phyloP scores from a whole-genome alignment of 495 filamentous ascomycete genomes.

The Lepraria neglecta region DNA sequence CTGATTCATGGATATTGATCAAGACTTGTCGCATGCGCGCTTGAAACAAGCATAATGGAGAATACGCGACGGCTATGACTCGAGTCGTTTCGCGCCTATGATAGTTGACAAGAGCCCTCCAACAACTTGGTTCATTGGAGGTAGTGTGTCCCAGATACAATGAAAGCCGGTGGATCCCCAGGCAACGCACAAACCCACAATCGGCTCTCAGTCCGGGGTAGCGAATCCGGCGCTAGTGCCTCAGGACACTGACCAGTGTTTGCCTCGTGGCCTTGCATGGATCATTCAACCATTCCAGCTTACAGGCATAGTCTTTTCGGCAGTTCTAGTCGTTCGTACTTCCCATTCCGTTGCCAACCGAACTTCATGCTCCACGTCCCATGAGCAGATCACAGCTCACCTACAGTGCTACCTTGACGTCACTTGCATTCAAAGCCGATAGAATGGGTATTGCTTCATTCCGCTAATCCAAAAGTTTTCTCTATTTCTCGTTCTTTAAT shows the following conservation, averaged over 20 bases:
- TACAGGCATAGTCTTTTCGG: not conserved
- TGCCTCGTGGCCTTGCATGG: not conserved
- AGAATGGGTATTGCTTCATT: no score
- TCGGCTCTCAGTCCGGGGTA: not conserved
- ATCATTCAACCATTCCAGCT: not conserved
- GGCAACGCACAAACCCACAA: not conserved
- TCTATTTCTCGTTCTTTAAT: no score
- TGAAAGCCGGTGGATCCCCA: not conserved
- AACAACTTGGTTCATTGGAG: not conserved
- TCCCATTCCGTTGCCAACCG: no score
- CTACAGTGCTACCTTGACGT: no score
- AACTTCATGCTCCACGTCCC: no score
- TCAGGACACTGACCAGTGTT: not conserved
- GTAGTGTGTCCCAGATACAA: not conserved
- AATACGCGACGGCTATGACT: not conserved
- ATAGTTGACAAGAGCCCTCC: not conserved
- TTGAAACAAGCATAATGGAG: not conserved
- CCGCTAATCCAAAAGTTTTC: no score
- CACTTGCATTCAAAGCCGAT: no score
- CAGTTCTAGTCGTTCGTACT: no score
- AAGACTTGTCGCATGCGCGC: not conserved
- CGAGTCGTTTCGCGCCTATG: not conserved
- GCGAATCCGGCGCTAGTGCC: not conserved
- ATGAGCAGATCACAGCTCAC: no score
- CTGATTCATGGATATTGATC: no score